These are phyloP conservation scores for Backusella parvicylindrica DNA, from an alignment of 192 early-diverging fungal genomes.

Conservation along the genomic window DNA sequence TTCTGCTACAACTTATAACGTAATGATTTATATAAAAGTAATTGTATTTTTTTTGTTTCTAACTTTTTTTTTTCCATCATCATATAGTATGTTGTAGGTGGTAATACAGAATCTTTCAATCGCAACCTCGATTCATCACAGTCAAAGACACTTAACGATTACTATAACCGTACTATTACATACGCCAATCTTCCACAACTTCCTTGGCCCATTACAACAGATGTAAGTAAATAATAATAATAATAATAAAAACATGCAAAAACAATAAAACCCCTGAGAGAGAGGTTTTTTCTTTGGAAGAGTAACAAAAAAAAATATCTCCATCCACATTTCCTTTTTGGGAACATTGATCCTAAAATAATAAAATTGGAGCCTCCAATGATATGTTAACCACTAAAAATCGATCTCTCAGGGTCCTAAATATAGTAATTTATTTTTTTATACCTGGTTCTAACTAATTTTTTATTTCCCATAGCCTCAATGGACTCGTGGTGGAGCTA, in stretches of 20 bases:
- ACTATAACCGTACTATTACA: constrained; percentile 36
- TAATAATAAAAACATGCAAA: constrained; percentile 20
- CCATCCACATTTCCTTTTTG: constrained; percentile 18
- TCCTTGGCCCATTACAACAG: constrained; percentile 33
- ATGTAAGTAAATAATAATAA: constrained; percentile 30
- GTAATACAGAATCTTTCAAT: constrained; percentile 37
- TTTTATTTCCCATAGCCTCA: constrained; percentile 8
- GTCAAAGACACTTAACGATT: constrained; percentile 38
- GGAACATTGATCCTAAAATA: neutral
- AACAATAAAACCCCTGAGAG: constrained; percentile 31
- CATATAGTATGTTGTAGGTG: constrained; percentile 35
- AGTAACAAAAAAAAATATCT: constrained; percentile 25
- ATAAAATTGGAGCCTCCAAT: neutral
- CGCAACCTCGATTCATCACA: constrained; percentile 26
- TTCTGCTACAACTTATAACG: constrained; percentile 35
- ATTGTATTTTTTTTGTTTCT: neutral
- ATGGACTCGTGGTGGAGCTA: constrained; percentile 39
- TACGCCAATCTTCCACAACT: constrained; percentile 43
- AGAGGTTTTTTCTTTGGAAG: neutral
- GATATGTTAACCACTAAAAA: neutral
- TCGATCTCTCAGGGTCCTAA: neutral
- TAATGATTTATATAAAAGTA: neutral
- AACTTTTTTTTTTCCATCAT: constrained; percentile 30
- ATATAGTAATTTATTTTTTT: neutral
- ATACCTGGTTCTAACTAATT: neutral